phyloP scores from a whole-genome alignment of 441 rosid genomes.

The Omphalea diandra region DNA sequence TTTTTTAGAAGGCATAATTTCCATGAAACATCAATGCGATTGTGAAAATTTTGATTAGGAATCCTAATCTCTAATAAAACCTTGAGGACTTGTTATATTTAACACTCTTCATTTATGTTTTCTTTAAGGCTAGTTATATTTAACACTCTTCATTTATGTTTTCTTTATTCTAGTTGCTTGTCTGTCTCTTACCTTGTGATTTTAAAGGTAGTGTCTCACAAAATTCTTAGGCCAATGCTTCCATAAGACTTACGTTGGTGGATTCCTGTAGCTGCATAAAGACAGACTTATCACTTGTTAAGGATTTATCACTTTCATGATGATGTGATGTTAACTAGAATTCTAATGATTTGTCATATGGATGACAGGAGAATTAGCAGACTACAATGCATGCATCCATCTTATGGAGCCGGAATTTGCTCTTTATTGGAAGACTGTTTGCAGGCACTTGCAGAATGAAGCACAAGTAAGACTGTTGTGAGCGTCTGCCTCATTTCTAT shows the following conservation, averaged over 20 bases:
- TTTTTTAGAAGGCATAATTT: not conserved
- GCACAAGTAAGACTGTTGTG: slow-evolving; percentile 62
- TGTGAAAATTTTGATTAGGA: not conserved
- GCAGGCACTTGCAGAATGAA: slow-evolving; percentile 68
- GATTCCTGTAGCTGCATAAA: not conserved
- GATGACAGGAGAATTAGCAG: slow-evolving; percentile 38
- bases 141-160: too few species aligned
- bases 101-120: too few species aligned
- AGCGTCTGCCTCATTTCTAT: slow-evolving; percentile 4
- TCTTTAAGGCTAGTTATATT: not conserved
- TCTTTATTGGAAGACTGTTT: slow-evolving; percentile 76
- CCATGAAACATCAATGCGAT: not conserved
- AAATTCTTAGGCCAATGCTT: not conserved
- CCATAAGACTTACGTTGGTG: not conserved
- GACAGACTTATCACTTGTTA: not conserved
- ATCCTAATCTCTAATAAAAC: not conserved
- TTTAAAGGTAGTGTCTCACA: not conserved
- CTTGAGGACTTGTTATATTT: too few species aligned
- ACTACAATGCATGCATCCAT: slow-evolving; percentile 37
- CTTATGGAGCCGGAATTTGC: slow-evolving; percentile 87
- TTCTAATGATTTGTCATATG: slow-evolving; percentile 8
- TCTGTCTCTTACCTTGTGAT: not conserved
- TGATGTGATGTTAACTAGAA: not conserved
- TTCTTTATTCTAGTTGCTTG: not conserved
- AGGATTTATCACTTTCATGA: slow-evolving; percentile 1